phyloP scores from a whole-genome alignment of 768 basidiomycete species.

The Gloeopeniophorella convolvens region DNA sequence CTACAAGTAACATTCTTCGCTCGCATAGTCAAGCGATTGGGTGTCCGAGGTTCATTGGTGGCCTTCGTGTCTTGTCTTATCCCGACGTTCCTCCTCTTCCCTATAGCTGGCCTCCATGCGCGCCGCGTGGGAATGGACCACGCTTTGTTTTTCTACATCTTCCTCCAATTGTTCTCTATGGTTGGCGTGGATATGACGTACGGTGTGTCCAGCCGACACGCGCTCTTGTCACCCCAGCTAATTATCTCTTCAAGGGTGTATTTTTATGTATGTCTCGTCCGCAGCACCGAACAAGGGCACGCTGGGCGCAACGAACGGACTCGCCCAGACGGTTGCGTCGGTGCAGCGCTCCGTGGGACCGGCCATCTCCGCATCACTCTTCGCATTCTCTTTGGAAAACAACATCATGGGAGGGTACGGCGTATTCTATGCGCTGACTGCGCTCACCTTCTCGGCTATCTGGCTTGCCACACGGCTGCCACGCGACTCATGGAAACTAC shows the following conservation, averaged over 20 bases:
- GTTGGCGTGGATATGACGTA: background rate
- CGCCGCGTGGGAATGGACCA: background rate
- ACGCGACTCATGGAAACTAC: background rate
- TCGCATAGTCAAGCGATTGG: slow-evolving; percentile 29
- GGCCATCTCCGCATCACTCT: slow-evolving; percentile 44
- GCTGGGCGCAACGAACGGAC: slow-evolving; percentile 44
- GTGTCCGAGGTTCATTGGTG: slow-evolving; percentile 30
- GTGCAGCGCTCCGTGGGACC: slow-evolving; percentile 44
- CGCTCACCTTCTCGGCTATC: background rate
- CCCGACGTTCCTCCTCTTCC: slow-evolving; percentile 25
- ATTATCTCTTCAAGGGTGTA: slow-evolving; percentile 11
- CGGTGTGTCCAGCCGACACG: slow-evolving; percentile 31
- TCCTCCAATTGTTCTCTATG: background rate
- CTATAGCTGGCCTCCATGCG: slow-evolving; percentile 12
- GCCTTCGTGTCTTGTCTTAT: slow-evolving; percentile 23
- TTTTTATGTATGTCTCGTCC: slow-evolving; percentile 27
- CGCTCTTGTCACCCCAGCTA: background rate
- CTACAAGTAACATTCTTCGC: slow-evolving; percentile 37
- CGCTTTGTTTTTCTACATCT: slow-evolving; percentile 36
- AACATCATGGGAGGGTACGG: slow-evolving; percentile 38
- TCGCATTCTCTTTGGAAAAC: slow-evolving; percentile 39
- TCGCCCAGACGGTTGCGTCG: slow-evolving; percentile 45
- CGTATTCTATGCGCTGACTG: slow-evolving; percentile 22
- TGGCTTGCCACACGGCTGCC: background rate
- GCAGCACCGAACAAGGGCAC: slow-evolving; percentile 24